A percentile compares a stretch with the other conserved stretches of the same genome.
Conservation (phyloP, 345 rosid species). For the Sonneratia alba region DNA sequence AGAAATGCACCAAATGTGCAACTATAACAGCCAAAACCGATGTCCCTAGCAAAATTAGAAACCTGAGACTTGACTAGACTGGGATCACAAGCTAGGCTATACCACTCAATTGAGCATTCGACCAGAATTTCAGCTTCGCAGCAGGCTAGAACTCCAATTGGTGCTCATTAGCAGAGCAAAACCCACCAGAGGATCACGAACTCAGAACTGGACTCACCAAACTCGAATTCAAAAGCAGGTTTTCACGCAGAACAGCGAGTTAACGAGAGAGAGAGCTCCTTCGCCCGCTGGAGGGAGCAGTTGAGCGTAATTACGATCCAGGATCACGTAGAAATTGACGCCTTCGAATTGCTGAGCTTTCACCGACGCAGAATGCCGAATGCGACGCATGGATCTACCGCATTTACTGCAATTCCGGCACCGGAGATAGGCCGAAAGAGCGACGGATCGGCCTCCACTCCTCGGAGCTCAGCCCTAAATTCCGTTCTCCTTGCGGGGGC, state of each 20-base stretch:
- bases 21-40: neutral
- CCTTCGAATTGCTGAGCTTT: slow-evolving; percentile 11
- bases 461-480: neutral
- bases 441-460: slow-evolving; percentile 18
- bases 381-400: slow-evolving; percentile 31
- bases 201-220: slow-evolving; percentile 11
- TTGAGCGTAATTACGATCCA: slow-evolving; percentile 17
- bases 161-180: neutral
- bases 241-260: neutral
- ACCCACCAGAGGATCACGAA: neutral
- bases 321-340: slow-evolving; percentile 5
- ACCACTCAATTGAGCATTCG: slow-evolving; percentile 16
- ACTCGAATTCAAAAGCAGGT: slow-evolving; percentile 11
- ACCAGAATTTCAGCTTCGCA: slow-evolving; percentile 12
- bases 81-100: neutral
- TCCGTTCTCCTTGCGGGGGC: slow-evolving; percentile 6
- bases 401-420: slow-evolving; percentile 17
- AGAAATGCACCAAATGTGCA: neutral
- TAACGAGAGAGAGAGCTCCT: neutral
- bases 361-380: slow-evolving; percentile 18
- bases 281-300: neutral
- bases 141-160: neutral
- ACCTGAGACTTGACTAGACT: neutral
- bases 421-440: slow-evolving; percentile 23
- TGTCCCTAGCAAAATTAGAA: neutral